A percentile compares a stretch with the other conserved stretches of the same genome.
phyloP scores from a whole-genome alignment of 2,329 filamentous ascomycete species.

The Fusarium oligoseptatum region DNA sequence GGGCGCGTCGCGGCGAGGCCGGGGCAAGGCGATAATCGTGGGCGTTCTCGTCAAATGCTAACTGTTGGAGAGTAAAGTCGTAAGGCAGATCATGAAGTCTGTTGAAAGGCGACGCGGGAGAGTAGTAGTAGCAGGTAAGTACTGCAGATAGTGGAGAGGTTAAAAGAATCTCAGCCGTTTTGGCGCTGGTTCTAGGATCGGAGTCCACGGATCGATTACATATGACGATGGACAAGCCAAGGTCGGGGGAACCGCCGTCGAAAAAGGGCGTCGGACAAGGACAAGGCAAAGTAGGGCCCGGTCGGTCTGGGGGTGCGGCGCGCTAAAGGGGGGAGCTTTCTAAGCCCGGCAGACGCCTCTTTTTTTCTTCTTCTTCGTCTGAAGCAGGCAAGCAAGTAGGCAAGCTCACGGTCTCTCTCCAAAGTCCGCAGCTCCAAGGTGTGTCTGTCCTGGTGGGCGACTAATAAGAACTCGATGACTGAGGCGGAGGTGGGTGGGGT shows the following conservation, averaged over 20 bases:
- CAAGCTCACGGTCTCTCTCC: not conserved
- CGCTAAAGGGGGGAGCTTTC: slow-evolving; percentile 28
- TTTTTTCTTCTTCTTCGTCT: not conserved
- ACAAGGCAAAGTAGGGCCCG: not conserved
- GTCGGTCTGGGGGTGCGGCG: slow-evolving; percentile 10
- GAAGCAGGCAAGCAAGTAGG: not conserved
- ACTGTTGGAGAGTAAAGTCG: slow-evolving; percentile 6
- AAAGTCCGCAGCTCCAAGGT: slow-evolving; percentile 14
- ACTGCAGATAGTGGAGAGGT: slow-evolving; percentile 24
- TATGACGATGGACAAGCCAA: slow-evolving; percentile 34
- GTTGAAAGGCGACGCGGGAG: not conserved
- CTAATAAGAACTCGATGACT: slow-evolving; percentile 31
- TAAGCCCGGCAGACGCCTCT: slow-evolving; percentile 9
- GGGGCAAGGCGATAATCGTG: slow-evolving; percentile 4
- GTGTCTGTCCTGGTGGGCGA: slow-evolving; percentile 9
- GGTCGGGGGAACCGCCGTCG: slow-evolving; percentile 16
- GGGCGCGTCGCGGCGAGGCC: slow-evolving; percentile 8
- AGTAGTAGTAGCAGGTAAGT: not conserved
- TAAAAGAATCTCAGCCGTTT: slow-evolving; percentile 34
- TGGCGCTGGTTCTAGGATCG: slow-evolving; percentile 36
- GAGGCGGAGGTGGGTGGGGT: slow-evolving; percentile 36
- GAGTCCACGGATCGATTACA: slow-evolving; percentile 30
- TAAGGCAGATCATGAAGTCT: slow-evolving; percentile 12
- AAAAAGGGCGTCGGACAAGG: slow-evolving; percentile 2
- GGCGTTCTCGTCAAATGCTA: not conserved